A percentile compares a stretch with the other conserved stretches of the same genome.
phyloP scores from a whole-genome alignment of 1,139 yeast genomes.

The Pichia sp. region DNA sequence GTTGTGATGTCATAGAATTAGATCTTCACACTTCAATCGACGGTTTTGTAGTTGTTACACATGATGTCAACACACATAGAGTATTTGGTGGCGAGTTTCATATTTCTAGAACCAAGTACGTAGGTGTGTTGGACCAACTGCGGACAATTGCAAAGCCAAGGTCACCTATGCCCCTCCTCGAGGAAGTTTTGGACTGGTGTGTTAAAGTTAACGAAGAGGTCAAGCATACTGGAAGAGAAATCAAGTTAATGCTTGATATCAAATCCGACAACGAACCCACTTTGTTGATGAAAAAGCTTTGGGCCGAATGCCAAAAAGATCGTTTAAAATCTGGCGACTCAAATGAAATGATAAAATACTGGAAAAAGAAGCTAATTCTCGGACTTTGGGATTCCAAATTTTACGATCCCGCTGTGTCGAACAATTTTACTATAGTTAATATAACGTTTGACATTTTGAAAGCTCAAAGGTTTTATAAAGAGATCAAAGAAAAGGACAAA shows the following conservation, averaged over 20 bases:
- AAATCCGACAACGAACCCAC: slow-evolving; percentile 58
- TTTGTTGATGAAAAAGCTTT: neutral
- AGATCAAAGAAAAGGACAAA: slow-evolving; percentile 27
- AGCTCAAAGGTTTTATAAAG: slow-evolving; percentile 33
- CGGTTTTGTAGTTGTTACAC: slow-evolving; percentile 69
- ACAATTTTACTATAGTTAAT: slow-evolving; percentile 44
- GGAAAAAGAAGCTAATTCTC: slow-evolving; percentile 66
- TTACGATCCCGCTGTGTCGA: slow-evolving; percentile 44
- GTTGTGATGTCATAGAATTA: slow-evolving; percentile 73
- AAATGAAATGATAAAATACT: slow-evolving; percentile 38
- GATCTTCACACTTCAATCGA: slow-evolving; percentile 80
- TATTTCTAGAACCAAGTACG: slow-evolving; percentile 40
- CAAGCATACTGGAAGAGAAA: slow-evolving; percentile 24
- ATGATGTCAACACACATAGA: slow-evolving; percentile 58
- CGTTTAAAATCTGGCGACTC: slow-evolving; percentile 21
- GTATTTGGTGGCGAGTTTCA: slow-evolving; percentile 51
- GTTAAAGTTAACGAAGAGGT: slow-evolving; percentile 31
- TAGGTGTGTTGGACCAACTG: slow-evolving; percentile 45
- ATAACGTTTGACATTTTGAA: slow-evolving; percentile 45
- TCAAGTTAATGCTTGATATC: slow-evolving; percentile 73
- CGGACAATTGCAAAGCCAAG: slow-evolving; percentile 47
- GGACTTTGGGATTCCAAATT: slow-evolving; percentile 80
- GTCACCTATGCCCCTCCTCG: slow-evolving; percentile 58
- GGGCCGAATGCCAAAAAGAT: slow-evolving; percentile 4
- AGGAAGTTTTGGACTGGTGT: slow-evolving; percentile 58